Base-by-base conservation (phyloP, 345 rosid genomes). In the Chamaenerion angustifolium region DNA sequence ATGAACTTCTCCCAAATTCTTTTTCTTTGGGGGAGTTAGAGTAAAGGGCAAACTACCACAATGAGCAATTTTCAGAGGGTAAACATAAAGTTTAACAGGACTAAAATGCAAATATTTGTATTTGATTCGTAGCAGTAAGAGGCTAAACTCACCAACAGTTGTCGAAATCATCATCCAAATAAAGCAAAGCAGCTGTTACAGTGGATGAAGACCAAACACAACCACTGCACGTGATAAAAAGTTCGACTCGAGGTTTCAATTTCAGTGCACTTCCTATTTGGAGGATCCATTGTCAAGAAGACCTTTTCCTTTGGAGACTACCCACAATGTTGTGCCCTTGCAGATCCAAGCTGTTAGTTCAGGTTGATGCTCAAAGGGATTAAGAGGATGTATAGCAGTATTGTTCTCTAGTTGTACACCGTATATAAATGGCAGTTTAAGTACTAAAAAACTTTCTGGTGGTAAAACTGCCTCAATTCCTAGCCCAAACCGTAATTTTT, bases 361-460 rank as follows among this genome's bases (percentile, higher is more conserved):
- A 10, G 93, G 93, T 54, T 76, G 79, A 73, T 69, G 67, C 56
- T 72, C 79, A 10, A 72, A 73, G 21, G 88, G 79, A 49, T 61
- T 71, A 27, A 86, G 73, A 55, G 95, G 75, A 74, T 61, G 67
- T 17, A 70, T 55, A 31, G 56, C 54, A 31, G 56, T 63, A 54
- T 74, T 66, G 64, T 78, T 81, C 50, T 69, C 79, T 52, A 76
- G 69, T 57, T 67, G 81, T 42, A 73, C 71, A 54, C 95, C 95
- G 66, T 80, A 86, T 6, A 86, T 69, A 72, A 76, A 86, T 52
- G 95, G 95, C 51, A 86, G 73, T 68, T 78, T 73, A 40, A 86
- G 80, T 4, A 74, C 51, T 11, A 86, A 71, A 63, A 86, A 86
- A 72, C 95, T 82, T 65, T 82, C 93, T 4, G 84, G 84, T 12